Base-by-base conservation (phyloP, 164 flowering plant species). In the Tetrastigma voinierianum region DNA sequence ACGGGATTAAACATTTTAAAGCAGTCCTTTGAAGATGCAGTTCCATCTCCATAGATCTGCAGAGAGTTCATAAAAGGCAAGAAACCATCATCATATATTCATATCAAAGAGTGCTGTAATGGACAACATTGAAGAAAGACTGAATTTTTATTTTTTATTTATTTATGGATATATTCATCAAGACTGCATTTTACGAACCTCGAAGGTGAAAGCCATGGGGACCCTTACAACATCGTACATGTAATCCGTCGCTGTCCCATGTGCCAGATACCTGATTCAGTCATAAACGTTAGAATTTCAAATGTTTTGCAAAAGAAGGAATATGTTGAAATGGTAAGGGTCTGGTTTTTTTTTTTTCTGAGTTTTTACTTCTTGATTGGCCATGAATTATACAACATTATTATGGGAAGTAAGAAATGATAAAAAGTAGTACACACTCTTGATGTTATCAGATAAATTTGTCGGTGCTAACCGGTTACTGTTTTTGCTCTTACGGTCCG, bases 201-300 rank as follows among this genome's bases (percentile, higher is more conserved):
- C 99, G 56, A 96, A 93, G 60, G 99, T 96, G 81, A 92, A 96
- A 49, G 98, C 85, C 98, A 96, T 85, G 59, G 99, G 97, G 59
- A 88, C 93, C 81, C 81, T 86, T 45, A 81, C 88, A 61, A 90
- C 59, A 25, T 90, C 97, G 70, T 82, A 90, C 87, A 96, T 89
- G 78, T 83, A 96, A 78, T 96, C 99, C n/a, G 99, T 96, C 7
- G 98, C 92, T 59, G 99, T 96, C 57, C 99, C 99, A 73, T 96
- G 99, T 2, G 99, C 99, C 62, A 96, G 77, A 80, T 92, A 96
- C 83, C 98, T 96, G 68, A 49, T 49, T 17, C 12, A 59, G 59
- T 64, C 59, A 65, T 13, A 65, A 18, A 24, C 21, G 6, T n/a
- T 32, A n/a, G 46, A 9, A 19, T 9, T 19, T 47, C 16, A 51